phyloP scores from a whole-genome alignment of 2,329 filamentous ascomycete genomes.

The Cercospora brassicicola region DNA sequence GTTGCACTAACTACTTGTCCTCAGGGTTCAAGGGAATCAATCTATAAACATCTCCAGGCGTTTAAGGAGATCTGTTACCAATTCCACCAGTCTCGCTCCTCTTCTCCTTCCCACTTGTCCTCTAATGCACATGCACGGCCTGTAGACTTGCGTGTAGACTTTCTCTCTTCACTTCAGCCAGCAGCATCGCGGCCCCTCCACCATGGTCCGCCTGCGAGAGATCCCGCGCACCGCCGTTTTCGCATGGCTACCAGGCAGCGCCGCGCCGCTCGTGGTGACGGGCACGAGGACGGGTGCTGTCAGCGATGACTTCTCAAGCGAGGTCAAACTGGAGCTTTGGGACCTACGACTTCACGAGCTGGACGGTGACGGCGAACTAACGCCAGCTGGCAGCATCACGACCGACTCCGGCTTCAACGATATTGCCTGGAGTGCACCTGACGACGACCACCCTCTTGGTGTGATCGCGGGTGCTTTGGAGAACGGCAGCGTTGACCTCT shows the following conservation, averaged over 20 bases:
- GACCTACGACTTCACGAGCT: conserved; percentile 80
- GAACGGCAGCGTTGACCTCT: conserved; percentile 88
- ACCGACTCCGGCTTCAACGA: conserved; percentile 97
- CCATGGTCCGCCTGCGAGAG: conserved; percentile 94
- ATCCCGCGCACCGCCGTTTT: conserved; percentile 96
- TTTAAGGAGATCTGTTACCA: conserved; percentile 6
- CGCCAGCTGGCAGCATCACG: conserved; percentile 77
- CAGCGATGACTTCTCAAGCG: conserved; percentile 94
- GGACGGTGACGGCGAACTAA: conserved; percentile 75
- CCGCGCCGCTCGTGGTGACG: conserved; percentile 80
- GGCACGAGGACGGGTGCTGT: conserved; percentile 94
- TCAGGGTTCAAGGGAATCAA: conserved; percentile 4
- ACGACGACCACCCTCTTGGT: conserved; percentile 74
- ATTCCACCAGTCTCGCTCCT: neutral
- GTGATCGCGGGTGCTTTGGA: conserved; percentile 95
- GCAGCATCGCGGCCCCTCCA: conserved; percentile 3
- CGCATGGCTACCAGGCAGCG: conserved; percentile 85
- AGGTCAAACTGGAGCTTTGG: conserved; percentile 96
- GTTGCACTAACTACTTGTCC: conserved; percentile 7
- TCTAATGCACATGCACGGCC: conserved; percentile 12
- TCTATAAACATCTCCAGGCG: conserved; percentile 6
- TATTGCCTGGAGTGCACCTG: conserved; percentile 86
- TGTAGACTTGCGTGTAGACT: conserved; percentile 2
- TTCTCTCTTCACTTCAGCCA: conserved; percentile 2
- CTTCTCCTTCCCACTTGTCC: conserved; percentile 1